phyloP scores from a whole-genome alignment of 2,329 filamentous ascomycete genomes.

The Kalmusia sp. region DNA sequence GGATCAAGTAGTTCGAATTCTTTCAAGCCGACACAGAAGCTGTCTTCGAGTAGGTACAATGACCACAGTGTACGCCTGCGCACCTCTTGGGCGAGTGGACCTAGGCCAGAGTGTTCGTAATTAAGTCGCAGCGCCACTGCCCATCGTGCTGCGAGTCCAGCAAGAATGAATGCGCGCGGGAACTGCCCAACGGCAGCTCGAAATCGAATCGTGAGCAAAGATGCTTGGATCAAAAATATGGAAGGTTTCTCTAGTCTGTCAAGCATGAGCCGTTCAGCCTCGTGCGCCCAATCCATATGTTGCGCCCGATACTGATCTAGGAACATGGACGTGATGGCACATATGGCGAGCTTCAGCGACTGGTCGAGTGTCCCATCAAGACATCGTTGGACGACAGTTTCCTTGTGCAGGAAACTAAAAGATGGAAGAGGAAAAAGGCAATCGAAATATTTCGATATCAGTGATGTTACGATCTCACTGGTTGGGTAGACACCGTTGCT shows the following conservation, averaged over 20 bases:
- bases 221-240: slow-evolving; percentile 5
- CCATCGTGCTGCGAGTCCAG: neutral
- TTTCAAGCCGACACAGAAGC: neutral
- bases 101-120: neutral
- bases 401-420: neutral
- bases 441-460: neutral
- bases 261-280: neutral
- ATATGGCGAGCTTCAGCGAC: neutral
- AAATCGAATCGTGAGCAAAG: neutral
- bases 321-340: neutral
- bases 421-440: neutral
- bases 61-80: slow-evolving; percentile 1
- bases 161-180: slow-evolving; percentile 1
- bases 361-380: neutral
- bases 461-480: neutral
- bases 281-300: slow-evolving; percentile 1
- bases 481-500: neutral
- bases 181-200: neutral
- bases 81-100: slow-evolving; percentile 1
- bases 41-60: neutral
- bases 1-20: slow-evolving; percentile 1
- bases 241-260: slow-evolving; percentile 2
- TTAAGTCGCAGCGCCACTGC: slow-evolving; percentile 3
- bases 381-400: slow-evolving; percentile 3
- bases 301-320: neutral